phyloP scores from a whole-genome alignment of 148 eudicot species.

The Nepenthes gracilis region DNA sequence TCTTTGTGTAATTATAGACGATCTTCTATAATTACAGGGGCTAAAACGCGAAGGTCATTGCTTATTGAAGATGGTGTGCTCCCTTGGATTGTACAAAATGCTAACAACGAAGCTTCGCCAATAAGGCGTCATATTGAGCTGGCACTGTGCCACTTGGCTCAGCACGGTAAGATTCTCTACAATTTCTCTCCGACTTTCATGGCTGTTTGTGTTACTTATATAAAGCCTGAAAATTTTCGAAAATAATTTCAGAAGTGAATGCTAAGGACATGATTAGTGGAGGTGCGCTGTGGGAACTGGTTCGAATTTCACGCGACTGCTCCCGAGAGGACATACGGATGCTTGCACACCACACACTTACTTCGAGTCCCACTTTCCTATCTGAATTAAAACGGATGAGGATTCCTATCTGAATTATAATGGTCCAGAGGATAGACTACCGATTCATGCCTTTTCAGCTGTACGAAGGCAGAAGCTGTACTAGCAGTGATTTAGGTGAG shows the following conservation, averaged over 20 bases:
- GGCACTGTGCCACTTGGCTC: constrained; percentile 88
- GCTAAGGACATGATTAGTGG: constrained; percentile 78
- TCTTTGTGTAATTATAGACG: too few species aligned
- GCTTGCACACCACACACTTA: constrained; percentile 66
- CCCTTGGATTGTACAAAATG: constrained; percentile 85
- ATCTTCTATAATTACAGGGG: constrained; percentile 23
- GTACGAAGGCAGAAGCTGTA: background rate
- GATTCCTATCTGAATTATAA: constrained; percentile 56
- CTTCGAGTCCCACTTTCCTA: constrained; percentile 53
- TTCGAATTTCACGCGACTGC: constrained; percentile 75
- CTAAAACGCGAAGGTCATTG: constrained; percentile 56
- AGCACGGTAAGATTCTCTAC: constrained; percentile 47
- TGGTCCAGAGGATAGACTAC: constrained; percentile 39
- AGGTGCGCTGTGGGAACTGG: constrained; percentile 91
- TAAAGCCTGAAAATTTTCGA: too few species aligned
- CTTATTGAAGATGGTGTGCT: constrained; percentile 79
- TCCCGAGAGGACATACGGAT: constrained; percentile 64
- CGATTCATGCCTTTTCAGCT: constrained; percentile 10
- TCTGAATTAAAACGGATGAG: constrained; percentile 60
- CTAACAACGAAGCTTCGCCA: constrained; percentile 78
- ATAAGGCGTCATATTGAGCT: constrained; percentile 85
- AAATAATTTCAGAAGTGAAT: constrained; percentile 52
- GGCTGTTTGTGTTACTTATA: background rate
- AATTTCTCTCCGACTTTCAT: background rate
- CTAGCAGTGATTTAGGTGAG: background rate